phyloP scores from a whole-genome alignment of 208 protist species.

The Polymyxa betae region DNA sequence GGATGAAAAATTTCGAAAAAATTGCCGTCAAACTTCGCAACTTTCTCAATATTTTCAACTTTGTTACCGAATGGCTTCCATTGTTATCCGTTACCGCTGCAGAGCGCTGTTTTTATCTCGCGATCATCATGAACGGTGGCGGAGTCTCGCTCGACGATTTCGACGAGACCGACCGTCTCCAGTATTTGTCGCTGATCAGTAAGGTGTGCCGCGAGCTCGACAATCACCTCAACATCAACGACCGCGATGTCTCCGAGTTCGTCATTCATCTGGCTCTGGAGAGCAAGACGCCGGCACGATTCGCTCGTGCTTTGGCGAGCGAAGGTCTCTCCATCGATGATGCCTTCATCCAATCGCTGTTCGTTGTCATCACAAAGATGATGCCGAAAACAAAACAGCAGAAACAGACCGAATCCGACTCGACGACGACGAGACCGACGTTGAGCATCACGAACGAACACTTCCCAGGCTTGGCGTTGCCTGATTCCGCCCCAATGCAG shows the following conservation, averaged over 20 bases:
- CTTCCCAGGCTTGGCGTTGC: not conserved
- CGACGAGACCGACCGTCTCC: constrained; percentile 52
- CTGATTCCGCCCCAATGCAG: not conserved
- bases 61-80: not conserved
- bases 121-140: too few species aligned
- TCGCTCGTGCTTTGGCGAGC: constrained; percentile 69
- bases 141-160: constrained; percentile 26
- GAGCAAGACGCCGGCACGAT: constrained; percentile 62
- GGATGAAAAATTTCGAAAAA: not conserved
- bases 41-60: not conserved
- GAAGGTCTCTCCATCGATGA: constrained; percentile 76
- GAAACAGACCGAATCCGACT: not conserved
- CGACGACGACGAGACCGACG: not conserved
- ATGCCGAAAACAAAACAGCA: constrained; percentile 65
- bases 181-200: constrained; percentile 72
- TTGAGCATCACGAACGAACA: not conserved
- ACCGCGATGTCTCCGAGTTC: constrained; percentile 82
- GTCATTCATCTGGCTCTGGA: constrained; percentile 76
- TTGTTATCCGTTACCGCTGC: not conserved
- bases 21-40: not conserved
- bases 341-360: constrained; percentile 68
- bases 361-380: constrained; percentile 73
- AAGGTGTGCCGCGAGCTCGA: constrained; percentile 82
- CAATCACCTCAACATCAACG: constrained; percentile 77
- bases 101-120: too few species aligned